Conservation (phyloP, 31 red algal genomes). For the Asparagopsis taxiformis region DNA sequence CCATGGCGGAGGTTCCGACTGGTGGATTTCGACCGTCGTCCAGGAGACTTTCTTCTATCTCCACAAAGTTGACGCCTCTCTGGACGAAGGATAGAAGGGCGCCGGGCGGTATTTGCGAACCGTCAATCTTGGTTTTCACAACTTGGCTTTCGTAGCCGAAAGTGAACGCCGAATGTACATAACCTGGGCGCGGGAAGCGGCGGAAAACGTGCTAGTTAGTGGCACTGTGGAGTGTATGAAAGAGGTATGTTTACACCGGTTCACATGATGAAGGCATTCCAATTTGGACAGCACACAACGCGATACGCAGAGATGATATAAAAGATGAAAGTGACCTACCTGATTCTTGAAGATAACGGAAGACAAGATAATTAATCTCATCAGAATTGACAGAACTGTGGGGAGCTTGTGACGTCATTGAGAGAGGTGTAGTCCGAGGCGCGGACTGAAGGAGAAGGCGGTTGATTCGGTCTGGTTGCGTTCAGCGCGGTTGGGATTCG, state of each 20-base stretch:
- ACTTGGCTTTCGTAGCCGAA: slow-evolving; percentile 96
- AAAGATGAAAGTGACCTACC: slow-evolving; percentile 60
- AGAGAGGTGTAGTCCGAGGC: not conserved
- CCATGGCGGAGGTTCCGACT: slow-evolving; percentile 41
- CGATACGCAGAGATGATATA: no score
- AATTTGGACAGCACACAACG: no score
- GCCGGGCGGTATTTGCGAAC: slow-evolving; percentile 93
- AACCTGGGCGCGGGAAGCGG: slow-evolving; percentile 43
- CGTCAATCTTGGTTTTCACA: slow-evolving; percentile 85
- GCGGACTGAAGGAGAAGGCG: no score
- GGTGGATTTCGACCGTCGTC: slow-evolving; percentile 35
- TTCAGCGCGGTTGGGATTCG: no score
- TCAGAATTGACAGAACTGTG: slow-evolving; percentile 85
- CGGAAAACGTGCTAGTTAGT: slow-evolving; percentile 8
- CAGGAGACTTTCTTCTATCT: slow-evolving; percentile 88
- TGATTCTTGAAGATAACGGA: slow-evolving; percentile 95
- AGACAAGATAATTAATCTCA: slow-evolving; percentile 98
- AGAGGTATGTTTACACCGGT: no score
- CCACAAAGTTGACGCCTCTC: slow-evolving; percentile 92
- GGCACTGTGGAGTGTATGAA: no score
- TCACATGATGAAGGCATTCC: no score
- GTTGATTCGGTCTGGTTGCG: no score
- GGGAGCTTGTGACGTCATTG: not conserved
- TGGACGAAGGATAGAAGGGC: slow-evolving; percentile 96
- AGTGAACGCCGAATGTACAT: slow-evolving; percentile 90